A percentile compares a stretch with the other conserved stretches of the same genome.
These are phyloP conservation scores for Agrocybe chaxingu DNA, from an alignment of 768 basidiomycete genomes.

Conservation along the genomic window DNA sequence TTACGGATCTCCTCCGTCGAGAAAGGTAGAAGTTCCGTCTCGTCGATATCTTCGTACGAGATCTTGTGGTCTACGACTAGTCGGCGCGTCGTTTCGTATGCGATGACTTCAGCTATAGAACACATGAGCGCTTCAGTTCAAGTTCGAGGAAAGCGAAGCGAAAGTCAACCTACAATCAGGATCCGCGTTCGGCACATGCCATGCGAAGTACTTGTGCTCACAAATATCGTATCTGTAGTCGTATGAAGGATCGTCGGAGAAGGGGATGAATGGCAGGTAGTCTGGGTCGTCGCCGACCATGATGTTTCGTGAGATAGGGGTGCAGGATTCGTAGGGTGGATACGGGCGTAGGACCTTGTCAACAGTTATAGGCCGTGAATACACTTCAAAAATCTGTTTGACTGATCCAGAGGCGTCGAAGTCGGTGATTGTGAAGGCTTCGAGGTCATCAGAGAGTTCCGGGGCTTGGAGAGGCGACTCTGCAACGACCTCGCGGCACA, in stretches of 20 bases:
- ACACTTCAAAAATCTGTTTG: too few species aligned
- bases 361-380: too few species aligned
- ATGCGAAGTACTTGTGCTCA: conserved; percentile 45
- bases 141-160: background rate
- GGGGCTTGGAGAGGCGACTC: too few species aligned
- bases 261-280: conserved; percentile 58
- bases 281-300: conserved; percentile 56
- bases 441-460: too few species aligned
- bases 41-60: conserved; percentile 43
- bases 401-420: too few species aligned
- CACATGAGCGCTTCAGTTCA: background rate
- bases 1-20: conserved; percentile 3
- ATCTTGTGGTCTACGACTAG: conserved; percentile 37
- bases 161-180: conserved; percentile 31
- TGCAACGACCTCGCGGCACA: too few species aligned
- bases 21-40: conserved; percentile 41
- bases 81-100: conserved; percentile 43
- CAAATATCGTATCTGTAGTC: conserved; percentile 32
- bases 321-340: conserved; percentile 54
- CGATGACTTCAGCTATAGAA: conserved; percentile 44
- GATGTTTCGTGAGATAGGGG: conserved; percentile 44
- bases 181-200: conserved; percentile 38
- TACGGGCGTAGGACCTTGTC: conserved; percentile 9
- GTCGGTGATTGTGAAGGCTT: too few species aligned
- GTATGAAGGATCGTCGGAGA: conserved; percentile 59